phyloP scores from a whole-genome alignment of 139 green algal species.

The Chlorella vulgaris region DNA sequence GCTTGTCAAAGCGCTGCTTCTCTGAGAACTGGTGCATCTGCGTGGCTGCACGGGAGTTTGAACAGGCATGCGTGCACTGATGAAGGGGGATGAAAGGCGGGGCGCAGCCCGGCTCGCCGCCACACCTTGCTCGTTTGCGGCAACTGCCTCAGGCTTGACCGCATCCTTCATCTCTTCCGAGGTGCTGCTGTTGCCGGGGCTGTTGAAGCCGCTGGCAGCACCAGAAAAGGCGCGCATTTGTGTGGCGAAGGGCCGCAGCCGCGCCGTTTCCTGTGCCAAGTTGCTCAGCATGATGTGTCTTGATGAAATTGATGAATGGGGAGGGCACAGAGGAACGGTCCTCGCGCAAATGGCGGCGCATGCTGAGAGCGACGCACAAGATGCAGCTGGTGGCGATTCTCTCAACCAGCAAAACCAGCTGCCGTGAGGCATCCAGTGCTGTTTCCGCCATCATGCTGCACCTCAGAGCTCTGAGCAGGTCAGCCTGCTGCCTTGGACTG shows the following conservation, averaged over 20 bases:
- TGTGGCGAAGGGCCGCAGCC: too few relatives aligned
- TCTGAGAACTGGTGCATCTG: slow-evolving; percentile 32
- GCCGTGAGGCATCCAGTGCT: not conserved
- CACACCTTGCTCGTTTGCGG: slow-evolving; percentile 13
- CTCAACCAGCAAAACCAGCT: not conserved
- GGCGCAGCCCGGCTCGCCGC: too few relatives aligned
- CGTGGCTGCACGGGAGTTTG: not conserved
- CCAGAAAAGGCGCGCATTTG: not conserved
- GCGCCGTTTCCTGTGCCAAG: too few relatives aligned
- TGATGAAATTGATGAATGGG: too few relatives aligned
- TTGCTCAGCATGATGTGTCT: too few relatives aligned
- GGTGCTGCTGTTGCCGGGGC: slow-evolving; percentile 19
- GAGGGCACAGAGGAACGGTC: too few relatives aligned
- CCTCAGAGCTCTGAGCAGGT: slow-evolving; percentile 1
- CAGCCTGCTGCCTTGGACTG: not conserved
- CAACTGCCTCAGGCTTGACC: not conserved
- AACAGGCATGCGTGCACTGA: not conserved
- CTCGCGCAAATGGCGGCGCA: too few relatives aligned
- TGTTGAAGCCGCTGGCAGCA: slow-evolving; percentile 8
- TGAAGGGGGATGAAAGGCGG: too few relatives aligned
- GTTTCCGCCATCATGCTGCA: not conserved
- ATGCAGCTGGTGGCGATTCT: not conserved
- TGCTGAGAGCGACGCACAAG: not conserved
- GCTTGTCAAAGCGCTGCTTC: slow-evolving; percentile 20
- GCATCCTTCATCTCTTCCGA: slow-evolving; percentile 27